Base-by-base conservation (phyloP, 2,329 filamentous ascomycete species). In the Pyrenophora teres region DNA sequence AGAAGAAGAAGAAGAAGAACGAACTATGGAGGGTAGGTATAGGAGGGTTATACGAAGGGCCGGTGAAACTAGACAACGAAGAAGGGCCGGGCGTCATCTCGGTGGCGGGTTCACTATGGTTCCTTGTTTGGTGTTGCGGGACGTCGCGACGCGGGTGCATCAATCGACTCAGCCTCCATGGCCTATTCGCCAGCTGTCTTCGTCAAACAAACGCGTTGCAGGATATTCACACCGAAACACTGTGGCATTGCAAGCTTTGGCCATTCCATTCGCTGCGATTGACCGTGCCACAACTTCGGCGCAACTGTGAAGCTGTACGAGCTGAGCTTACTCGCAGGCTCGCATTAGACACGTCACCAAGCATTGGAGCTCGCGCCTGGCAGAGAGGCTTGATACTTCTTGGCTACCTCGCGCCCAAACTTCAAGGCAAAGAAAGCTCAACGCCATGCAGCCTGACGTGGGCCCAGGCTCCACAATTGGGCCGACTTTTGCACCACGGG, bases 291-390 rank as follows among this genome's bases (percentile, higher is more conserved):
- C 27, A 25, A 25, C 43, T 15, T 32, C 31, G 39, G 38, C 23
- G 16, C 30, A 5, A 16, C 18, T 38, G 40, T 21, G 35, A 30
- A 46, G 16, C 23, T 25, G 23, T 9, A 25, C 23, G 23, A 25
- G 23, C 25, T 49, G 45, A 50, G 49, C 52, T 58, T 57, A 21
- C 19, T 21, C 19, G 15, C 19, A 21, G 15, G 40, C 37, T 33
- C 31, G 23, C 40, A 35, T 30, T 32, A 44, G 46, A 56, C 57
- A 67, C 63, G 63, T 67, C 63, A 67, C 59, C 57, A 65, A 67
- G 63, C 62, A 57, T 65, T 41, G 25, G 16, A 23, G 18, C 37
- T 25, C 40, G 36, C 47, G 38, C 54, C 50, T 60, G 51, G 52
- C 50, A 5, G 27, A 13, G 59, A 59, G 60, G 63, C 63, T 66